phyloP scores from a whole-genome alignment of 2,329 filamentous ascomycete genomes.

The Colletotrichum agaves region DNA sequence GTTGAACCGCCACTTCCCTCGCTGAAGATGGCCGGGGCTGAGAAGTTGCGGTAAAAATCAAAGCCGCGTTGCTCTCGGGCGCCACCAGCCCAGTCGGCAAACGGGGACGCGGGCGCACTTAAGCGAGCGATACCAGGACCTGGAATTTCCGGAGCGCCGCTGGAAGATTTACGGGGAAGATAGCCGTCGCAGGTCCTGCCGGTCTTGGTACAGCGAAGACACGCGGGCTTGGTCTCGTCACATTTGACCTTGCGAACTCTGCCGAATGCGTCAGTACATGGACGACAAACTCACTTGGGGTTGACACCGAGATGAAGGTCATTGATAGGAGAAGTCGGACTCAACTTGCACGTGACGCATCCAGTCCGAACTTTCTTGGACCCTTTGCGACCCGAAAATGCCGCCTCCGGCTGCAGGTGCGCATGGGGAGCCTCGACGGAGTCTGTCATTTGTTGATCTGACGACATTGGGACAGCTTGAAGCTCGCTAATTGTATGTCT shows the following conservation, averaged over 20 bases:
- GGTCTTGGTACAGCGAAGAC: slow-evolving; percentile 63
- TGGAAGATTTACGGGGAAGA: slow-evolving; percentile 41
- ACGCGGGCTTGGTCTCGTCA: slow-evolving; percentile 64
- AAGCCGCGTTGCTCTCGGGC: slow-evolving; percentile 43
- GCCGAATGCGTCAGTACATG: not conserved
- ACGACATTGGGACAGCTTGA: not conserved
- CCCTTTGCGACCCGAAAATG: slow-evolving; percentile 49
- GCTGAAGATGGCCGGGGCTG: slow-evolving; percentile 50
- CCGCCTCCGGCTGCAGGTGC: not conserved
- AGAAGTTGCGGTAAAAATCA: slow-evolving; percentile 49
- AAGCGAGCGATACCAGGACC: slow-evolving; percentile 34
- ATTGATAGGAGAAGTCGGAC: slow-evolving; percentile 41
- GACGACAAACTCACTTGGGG: not conserved
- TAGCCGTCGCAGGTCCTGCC: slow-evolving; percentile 69
- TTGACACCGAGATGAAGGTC: not conserved
- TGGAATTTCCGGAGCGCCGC: slow-evolving; percentile 27
- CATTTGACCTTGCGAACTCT: slow-evolving; percentile 68
- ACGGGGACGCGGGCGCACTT: not conserved
- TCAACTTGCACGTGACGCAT: slow-evolving; percentile 66
- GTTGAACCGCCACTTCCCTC: slow-evolving; percentile 53
- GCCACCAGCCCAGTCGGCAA: slow-evolving; percentile 20
- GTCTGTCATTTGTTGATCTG: slow-evolving; percentile 19
- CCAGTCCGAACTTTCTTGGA: slow-evolving; percentile 60
- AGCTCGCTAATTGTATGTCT: slow-evolving; percentile 15
- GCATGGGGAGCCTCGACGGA: slow-evolving; percentile 11